A percentile compares a stretch with the other conserved stretches of the same genome.
These are phyloP conservation scores for Neurospora hispaniola DNA, from an alignment of 495 filamentous ascomycete species.

Conservation along the genomic window DNA sequence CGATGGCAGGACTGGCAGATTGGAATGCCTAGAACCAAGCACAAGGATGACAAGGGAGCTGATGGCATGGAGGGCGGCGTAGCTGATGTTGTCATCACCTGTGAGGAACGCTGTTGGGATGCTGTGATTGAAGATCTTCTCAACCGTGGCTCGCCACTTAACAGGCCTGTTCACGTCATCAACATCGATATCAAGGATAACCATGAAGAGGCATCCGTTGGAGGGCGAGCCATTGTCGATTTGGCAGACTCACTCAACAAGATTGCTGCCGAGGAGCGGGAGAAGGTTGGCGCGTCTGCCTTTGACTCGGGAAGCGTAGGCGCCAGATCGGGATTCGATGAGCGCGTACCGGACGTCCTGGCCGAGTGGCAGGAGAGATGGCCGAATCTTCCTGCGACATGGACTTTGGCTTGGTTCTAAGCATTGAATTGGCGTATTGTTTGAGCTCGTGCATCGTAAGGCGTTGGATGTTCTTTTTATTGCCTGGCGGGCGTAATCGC, in stretches of 20 bases:
- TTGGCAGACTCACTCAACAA: slow-evolving; percentile 77
- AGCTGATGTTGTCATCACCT: slow-evolving; percentile 93
- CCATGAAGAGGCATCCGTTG: slow-evolving; percentile 87
- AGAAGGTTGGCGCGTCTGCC: slow-evolving; percentile 44
- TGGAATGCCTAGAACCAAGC: slow-evolving; percentile 65
- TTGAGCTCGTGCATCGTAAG: background rate
- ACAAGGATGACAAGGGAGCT: slow-evolving; percentile 53
- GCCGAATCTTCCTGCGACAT: slow-evolving; percentile 81
- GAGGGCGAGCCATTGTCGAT: slow-evolving; percentile 86
- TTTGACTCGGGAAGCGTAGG: slow-evolving; percentile 61
- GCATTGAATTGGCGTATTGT: slow-evolving; percentile 3
- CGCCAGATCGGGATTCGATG: slow-evolving; percentile 73
- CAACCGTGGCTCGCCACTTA: slow-evolving; percentile 69
- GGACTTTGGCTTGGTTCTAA: slow-evolving; percentile 94
- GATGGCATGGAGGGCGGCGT: slow-evolving; percentile 80
- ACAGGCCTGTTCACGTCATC: slow-evolving; percentile 90
- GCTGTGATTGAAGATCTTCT: slow-evolving; percentile 92
- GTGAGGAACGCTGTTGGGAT: slow-evolving; percentile 98
- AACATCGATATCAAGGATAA: slow-evolving; percentile 99
- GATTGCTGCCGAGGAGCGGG: slow-evolving; percentile 68
- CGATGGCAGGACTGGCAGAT: slow-evolving; percentile 97
- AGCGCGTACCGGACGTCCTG: slow-evolving; percentile 83
- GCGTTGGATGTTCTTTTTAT: background rate
- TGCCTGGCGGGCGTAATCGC: background rate
- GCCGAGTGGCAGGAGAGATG: slow-evolving; percentile 95